Conservation (phyloP, 75 land plant species). For the Larix kaempferi region DNA sequence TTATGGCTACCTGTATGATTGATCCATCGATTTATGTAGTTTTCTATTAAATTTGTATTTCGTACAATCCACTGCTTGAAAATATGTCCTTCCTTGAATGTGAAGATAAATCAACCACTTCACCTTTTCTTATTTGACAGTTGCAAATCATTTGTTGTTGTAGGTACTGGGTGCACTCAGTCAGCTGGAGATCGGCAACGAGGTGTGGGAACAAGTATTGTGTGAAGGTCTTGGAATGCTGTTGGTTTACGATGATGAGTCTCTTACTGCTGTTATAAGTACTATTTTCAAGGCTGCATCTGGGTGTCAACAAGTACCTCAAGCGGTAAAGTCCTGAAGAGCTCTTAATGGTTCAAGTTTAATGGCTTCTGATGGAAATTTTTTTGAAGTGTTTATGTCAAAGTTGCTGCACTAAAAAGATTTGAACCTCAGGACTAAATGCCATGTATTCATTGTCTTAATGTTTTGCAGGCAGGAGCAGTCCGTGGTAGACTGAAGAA, state of each 20-base stretch:
- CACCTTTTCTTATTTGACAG: not conserved
- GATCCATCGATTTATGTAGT: not conserved
- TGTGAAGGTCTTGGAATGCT: conserved; percentile 32
- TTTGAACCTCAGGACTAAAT: not conserved
- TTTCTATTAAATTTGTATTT: not conserved
- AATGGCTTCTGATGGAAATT: not conserved
- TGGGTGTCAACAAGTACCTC: conserved; percentile 37
- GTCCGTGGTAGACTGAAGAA: conserved; percentile 37
- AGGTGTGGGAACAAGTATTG: conserved; percentile 45
- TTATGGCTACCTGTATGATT: conserved; percentile 18
- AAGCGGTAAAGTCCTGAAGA: conserved; percentile 28
- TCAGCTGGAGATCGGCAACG: conserved; percentile 34
- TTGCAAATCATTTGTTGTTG: conserved; percentile 8
- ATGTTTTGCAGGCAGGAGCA: conserved; percentile 29
- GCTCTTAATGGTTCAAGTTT: not conserved
- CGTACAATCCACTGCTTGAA: not conserved
- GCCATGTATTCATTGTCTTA: not conserved
- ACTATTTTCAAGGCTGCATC: conserved; percentile 43
- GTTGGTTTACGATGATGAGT: conserved; percentile 32
- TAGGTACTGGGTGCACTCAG: conserved; percentile 39
- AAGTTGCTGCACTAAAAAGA: not conserved
- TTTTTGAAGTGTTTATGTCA: not conserved
- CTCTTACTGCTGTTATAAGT: conserved; percentile 35
- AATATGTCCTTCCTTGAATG: not conserved
- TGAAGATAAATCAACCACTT: not conserved